These are phyloP conservation scores for Brassica nigra DNA, from an alignment of 345 rosid species.

Conservation along the genomic window DNA sequence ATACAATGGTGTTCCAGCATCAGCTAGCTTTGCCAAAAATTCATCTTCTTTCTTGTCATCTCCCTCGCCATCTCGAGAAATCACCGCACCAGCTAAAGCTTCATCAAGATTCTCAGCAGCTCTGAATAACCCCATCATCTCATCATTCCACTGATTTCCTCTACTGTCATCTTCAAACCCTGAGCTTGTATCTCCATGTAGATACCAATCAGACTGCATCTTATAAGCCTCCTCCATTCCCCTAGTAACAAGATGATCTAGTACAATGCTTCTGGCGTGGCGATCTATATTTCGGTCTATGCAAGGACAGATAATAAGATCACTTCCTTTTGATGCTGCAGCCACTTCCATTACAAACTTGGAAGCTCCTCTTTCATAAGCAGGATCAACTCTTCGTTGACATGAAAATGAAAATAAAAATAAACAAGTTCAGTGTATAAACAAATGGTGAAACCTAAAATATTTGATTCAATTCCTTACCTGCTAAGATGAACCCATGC, in stretches of 20 bases:
- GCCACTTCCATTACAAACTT: background rate
- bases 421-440: too few relatives aligned
- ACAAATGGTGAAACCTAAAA: too few relatives aligned
- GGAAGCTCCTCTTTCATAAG: background rate
- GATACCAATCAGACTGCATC: background rate
- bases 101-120: background rate
- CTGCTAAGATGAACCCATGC: too few relatives aligned
- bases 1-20: background rate
- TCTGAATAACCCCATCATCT: background rate
- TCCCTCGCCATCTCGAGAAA: background rate
- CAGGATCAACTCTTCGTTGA: background rate
- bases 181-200: background rate
- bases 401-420: too few relatives aligned
- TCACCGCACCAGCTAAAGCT: background rate
- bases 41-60: background rate
- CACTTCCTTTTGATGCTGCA: background rate
- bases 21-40: background rate
- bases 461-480: too few relatives aligned
- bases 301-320: background rate
- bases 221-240: background rate
- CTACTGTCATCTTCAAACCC: background rate
- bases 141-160: background rate
- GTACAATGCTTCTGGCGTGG: background rate
- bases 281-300: background rate
- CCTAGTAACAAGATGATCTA: background rate